Evolutionary conservation across 345 rosid species (phyloP), one percentile per base, ranked within the genome.

Genomic region (Populus euphratica): DNA sequence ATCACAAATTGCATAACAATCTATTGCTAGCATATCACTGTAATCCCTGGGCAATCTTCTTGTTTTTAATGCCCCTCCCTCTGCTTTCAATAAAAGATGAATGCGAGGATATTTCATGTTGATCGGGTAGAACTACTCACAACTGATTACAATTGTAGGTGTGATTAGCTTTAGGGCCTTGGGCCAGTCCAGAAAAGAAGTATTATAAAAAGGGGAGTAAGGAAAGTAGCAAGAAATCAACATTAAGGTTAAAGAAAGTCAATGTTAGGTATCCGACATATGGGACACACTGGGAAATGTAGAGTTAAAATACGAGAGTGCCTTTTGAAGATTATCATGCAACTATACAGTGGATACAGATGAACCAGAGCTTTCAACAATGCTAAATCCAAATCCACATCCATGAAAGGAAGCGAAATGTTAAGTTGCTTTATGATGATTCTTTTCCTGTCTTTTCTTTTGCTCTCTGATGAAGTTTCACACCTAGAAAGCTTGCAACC

Each of bases 211-310:
- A 47, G 31, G 61, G 54, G 7, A 33, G 38, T 18, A 54, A 25
- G 66, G 56, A 54, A 61, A 54, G 38, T 3, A 69, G 16, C 25
- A 69, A 33, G 33, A 36, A 36, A 21, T 59, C 64, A n/a, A 49
- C 20, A 23, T 2, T 5, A 62, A 20, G 70, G 14, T 62, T 23
- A 68, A 72, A 71, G 62, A 25, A 54, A 76, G 85, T 79, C 82
- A 81, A 73, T 49, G 59, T 73, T 67, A 80, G 85, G 80, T 74
- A 77, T 74, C 71, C 68, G 54, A 80, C 43, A 78, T 75, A 78
- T 61, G 59, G 79, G 54, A 68, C 69, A 68, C 43, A 54, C 43
- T 8, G 69, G 56, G 47, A 78, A 75, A 73, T 65, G 23, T 12
- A 66, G 80, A 80, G 63, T 49, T 39, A 20, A 44, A 82, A 77